Evolutionary conservation across 768 basidiomycete species (phyloP).

Genomic region (Scleroderma bovista): DNA sequence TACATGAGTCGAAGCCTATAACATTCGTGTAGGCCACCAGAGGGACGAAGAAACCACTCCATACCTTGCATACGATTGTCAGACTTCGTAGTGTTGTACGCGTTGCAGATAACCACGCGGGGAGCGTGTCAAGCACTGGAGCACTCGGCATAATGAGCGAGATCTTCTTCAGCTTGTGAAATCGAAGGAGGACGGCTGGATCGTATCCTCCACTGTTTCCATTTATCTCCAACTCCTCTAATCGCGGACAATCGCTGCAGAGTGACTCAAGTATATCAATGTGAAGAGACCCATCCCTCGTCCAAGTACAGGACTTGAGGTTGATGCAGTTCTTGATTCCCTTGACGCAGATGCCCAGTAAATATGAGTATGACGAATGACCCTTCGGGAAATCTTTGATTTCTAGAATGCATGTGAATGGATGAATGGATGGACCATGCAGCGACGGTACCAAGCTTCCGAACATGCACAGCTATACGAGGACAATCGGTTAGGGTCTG

Average conservation of each 20-base stretch:
- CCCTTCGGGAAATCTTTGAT: constrained; percentile 71
- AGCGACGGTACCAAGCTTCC: constrained; percentile 46
- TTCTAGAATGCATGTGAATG: constrained; percentile 35
- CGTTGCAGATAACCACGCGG: constrained; percentile 44
- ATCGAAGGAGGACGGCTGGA: constrained; percentile 42
- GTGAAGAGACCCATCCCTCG: constrained; percentile 68
- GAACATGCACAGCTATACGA: constrained; percentile 54
- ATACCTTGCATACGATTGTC: constrained; percentile 67
- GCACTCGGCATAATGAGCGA: constrained; percentile 72
- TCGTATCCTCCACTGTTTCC: constrained; percentile 50
- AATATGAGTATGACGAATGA: constrained; percentile 26
- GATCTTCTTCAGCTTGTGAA: constrained; percentile 50
- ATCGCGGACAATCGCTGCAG: constrained; percentile 26
- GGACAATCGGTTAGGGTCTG: constrained; percentile 49
- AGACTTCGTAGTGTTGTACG: constrained; percentile 47
- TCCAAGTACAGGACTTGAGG: constrained; percentile 68
- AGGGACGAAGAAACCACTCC: constrained; percentile 4
- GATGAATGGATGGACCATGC: not conserved
- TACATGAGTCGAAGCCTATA: constrained; percentile 50
- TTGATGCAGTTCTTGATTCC: constrained; percentile 60
- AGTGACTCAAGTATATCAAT: constrained; percentile 55
- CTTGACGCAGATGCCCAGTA: constrained; percentile 36
- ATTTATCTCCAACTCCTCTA: constrained; percentile 66
- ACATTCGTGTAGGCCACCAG: not conserved
- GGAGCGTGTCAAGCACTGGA: constrained; percentile 44